Percentiles rank a stretch among this genome's conserved stretches.
These are phyloP conservation scores for Venustampulla echinocandica DNA, from an alignment of 495 filamentous ascomycete species.

Conservation along the genomic window DNA sequence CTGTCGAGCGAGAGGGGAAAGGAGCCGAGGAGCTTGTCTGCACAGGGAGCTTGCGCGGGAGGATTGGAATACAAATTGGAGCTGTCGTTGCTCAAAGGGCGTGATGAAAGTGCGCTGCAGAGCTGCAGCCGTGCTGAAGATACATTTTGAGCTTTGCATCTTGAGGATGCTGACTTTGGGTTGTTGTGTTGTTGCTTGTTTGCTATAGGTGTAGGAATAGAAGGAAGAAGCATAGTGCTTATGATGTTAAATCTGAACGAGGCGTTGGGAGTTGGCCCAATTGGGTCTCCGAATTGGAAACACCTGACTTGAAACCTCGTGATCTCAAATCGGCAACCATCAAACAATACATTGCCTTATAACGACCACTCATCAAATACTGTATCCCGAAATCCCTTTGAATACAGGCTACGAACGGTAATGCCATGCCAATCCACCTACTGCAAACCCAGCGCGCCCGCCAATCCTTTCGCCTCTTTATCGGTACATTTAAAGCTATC, in stretches of 20 bases:
- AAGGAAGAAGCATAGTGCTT: no score
- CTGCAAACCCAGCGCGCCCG: constrained; percentile 1
- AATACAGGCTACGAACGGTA: not conserved
- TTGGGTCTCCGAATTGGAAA: not conserved
- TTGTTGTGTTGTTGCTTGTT: constrained; percentile 2
- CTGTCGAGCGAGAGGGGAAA: not conserved
- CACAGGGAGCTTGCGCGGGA: not conserved
- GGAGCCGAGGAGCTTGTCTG: not conserved
- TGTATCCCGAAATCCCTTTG: not conserved
- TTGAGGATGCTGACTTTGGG: not conserved
- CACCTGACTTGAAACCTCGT: not conserved
- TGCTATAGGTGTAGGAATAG: not conserved
- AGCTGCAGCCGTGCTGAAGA: constrained; percentile 32
- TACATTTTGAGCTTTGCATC: constrained; percentile 29
- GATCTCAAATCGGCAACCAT: constrained; percentile 2
- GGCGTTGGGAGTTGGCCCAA: not conserved
- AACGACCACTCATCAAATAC: not conserved
- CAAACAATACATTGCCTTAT: not conserved
- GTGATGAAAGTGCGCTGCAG: constrained; percentile 32
- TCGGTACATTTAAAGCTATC: constrained; percentile 33
- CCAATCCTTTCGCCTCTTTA: constrained; percentile 14
- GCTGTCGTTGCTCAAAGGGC: constrained; percentile 14
- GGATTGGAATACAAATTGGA: constrained; percentile 9
- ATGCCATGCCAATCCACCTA: constrained; percentile 9
- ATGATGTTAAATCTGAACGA: not conserved